Conservation (phyloP, 208 protist genomes). For the Herpetomonas samuelpessoai region DNA sequence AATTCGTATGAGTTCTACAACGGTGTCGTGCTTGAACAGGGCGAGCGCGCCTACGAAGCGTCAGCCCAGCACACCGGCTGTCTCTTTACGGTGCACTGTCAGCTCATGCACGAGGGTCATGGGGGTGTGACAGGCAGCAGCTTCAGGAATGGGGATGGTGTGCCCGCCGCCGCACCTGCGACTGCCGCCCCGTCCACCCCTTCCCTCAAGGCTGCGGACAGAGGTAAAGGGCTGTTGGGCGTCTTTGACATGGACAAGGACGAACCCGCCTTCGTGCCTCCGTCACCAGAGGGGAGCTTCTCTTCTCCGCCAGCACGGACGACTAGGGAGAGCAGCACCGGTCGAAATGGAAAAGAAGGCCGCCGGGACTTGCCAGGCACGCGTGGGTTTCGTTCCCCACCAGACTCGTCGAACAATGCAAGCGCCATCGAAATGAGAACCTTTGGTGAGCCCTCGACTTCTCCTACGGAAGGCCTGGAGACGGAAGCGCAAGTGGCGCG, state of each 20-base stretch:
- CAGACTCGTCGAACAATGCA: no score
- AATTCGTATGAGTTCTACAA: conserved; percentile 5
- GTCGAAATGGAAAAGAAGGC: no score
- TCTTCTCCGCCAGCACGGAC: background rate
- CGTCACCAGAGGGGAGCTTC: background rate
- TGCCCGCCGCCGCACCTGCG: background rate
- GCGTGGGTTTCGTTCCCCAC: no score
- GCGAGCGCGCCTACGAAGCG: background rate
- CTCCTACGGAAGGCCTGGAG: no score
- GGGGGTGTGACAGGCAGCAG: background rate
- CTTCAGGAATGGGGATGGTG: background rate
- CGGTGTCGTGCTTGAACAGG: background rate
- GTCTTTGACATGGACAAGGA: background rate
- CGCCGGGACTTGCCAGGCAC: no score
- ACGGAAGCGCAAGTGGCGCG: no score
- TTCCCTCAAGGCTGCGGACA: no score
- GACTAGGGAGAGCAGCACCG: no score
- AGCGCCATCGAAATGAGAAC: no score
- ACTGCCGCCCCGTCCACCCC: background rate
- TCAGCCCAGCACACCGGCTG: background rate
- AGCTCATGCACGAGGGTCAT: background rate
- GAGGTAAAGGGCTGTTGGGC: no score
- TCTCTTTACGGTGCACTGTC: background rate
- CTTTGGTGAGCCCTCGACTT: no score
- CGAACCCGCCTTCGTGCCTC: background rate